Evolutionary conservation across 495 filamentous ascomycete genomes (phyloP), one percentile per base, ranked within the genome.

Genomic region (Talaromyces thailandensis): DNA sequence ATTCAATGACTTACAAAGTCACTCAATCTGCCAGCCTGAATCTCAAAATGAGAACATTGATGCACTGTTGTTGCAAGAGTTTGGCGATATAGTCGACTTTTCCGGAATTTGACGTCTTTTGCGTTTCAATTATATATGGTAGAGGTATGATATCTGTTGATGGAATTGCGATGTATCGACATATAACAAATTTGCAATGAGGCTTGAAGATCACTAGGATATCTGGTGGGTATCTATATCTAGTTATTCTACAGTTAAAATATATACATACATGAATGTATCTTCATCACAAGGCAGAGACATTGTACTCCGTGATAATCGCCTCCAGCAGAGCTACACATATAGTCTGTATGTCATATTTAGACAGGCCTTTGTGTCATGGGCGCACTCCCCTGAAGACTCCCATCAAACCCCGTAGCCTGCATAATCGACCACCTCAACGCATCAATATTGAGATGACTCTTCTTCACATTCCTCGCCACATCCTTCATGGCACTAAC

Each of bases 341-440:
- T 14, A 12, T 55, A 28, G 6, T 16, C 5, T 29, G 21, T 7
- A 8, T 16, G 18, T 48, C 18, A 48, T 14, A 12, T 55, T 25
- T 28, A 12, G 31, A 35, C 31, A 11, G 31, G 9, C 9, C 28
- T 28, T 11, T 26, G 51, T 4, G 51, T 55, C 26, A 28, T 26
- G 12, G 26, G 24, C 12, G n/a, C 8, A 23, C 12, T 40, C 9
- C 21, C 9, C 11, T 52, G 11, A 50, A 79, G 60, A 50, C 64
- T 74, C 48, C 71, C 77, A 63, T 76, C 77, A 63, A 76, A 75
- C 16, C 81, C 80, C 43, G 80, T 76, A 25, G 81, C 81, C 29
- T 73, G 71, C 32, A 84, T 63, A 45, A 83, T 78, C 7, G 80
- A 75, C 81, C 79, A 83, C 32, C 80, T 75, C 7, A 84, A 60